Conservation (phyloP, 148 eudicot genomes). For the Oxyria digyna region DNA sequence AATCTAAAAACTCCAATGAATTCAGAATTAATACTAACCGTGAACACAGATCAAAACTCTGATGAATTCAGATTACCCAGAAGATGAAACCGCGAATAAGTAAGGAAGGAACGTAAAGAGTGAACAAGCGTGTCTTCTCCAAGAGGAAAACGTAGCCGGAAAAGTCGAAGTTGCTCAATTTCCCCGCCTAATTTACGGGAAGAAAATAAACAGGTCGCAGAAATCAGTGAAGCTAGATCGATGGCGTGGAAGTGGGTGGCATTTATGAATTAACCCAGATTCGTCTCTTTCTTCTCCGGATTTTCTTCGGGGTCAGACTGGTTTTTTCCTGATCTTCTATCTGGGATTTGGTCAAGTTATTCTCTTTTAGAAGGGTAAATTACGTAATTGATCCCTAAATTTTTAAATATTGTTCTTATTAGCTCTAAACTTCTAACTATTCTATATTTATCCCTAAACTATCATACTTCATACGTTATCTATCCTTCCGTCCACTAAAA, state of each 20-base stretch:
- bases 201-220: background rate
- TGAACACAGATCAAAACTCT: background rate
- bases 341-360: background rate
- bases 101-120: background rate
- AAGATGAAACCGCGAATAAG: background rate
- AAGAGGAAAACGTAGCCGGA: background rate
- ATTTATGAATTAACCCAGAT: background rate
- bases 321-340: background rate
- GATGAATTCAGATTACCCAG: background rate
- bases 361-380: too few species aligned
- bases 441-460: too few species aligned
- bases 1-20: too few species aligned
- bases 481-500: too few species aligned
- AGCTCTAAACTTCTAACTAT: too few species aligned
- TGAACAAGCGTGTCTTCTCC: too few species aligned
- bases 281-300: background rate
- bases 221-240: conserved; percentile 2
- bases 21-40: too few species aligned
- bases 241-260: background rate
- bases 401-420: too few species aligned
- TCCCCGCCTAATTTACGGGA: background rate
- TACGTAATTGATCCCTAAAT: too few species aligned
- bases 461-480: too few species aligned
- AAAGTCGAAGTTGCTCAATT: background rate
- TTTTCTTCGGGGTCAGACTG: conserved; percentile 1